Evolutionary conservation across 345 rosid species (phyloP).

Genomic region (Citrus medica): DNA sequence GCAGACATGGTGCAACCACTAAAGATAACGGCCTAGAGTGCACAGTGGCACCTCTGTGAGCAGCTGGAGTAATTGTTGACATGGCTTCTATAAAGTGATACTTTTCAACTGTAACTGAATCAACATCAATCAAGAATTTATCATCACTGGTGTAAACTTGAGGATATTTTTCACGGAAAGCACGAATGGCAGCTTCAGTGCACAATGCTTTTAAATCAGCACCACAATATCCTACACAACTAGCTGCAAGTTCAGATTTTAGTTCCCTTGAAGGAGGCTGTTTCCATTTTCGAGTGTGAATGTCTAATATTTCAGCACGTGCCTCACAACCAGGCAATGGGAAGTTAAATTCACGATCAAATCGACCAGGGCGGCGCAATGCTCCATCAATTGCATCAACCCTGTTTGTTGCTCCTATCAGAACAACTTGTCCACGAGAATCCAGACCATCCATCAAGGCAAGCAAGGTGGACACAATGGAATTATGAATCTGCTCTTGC

Average conservation of each 20-base stretch:
- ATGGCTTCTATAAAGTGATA: conserved; percentile 91
- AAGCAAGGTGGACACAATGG: conserved; percentile 96
- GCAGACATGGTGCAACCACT: conserved; percentile 90
- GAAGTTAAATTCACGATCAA: conserved; percentile 96
- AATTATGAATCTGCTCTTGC: conserved; percentile 99
- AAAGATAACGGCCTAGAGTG: conserved; percentile 94
- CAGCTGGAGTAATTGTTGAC: conserved; percentile 98
- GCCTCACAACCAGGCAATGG: conserved; percentile 99
- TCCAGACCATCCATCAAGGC: conserved; percentile 99
- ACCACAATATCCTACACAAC: conserved; percentile 99
- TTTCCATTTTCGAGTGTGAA: conserved; percentile 98
- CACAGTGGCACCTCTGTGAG: conserved; percentile 94
- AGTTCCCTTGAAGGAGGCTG: conserved; percentile 85
- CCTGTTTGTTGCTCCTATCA: conserved; percentile 99
- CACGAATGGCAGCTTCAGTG: conserved; percentile 98
- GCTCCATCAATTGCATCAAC: conserved; percentile 99
- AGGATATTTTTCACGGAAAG: conserved; percentile 98
- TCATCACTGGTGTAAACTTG: conserved; percentile 99
- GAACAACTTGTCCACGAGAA: conserved; percentile 99
- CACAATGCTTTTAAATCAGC: conserved; percentile 97
- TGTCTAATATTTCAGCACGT: conserved; percentile 91
- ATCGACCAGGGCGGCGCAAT: conserved; percentile 97
- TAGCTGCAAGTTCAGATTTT: conserved; percentile 88
- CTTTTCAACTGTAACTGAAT: conserved; percentile 80
- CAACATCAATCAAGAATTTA: conserved; percentile 91